These are phyloP conservation scores for Botrytis fabae DNA, from an alignment of 2,329 filamentous ascomycete species.

Conservation along the genomic window DNA sequence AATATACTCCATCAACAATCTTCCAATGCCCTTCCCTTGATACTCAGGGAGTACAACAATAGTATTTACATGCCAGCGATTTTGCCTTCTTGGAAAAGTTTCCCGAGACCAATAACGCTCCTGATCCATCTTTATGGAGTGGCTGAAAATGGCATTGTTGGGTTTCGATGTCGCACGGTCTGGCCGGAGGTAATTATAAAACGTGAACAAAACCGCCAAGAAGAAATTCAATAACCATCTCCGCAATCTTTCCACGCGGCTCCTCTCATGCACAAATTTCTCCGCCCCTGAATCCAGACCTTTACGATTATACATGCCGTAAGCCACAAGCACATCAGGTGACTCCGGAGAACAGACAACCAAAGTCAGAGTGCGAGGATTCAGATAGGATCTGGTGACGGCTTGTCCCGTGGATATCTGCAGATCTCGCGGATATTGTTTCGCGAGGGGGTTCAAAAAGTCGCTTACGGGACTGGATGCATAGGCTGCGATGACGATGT, in stretches of 20 bases:
- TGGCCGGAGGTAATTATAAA: constrained; percentile 26
- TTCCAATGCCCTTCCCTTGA: constrained; percentile 35
- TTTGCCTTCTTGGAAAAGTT: constrained; percentile 28
- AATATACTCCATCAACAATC: constrained; percentile 29
- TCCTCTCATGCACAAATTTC: background rate
- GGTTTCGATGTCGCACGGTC: constrained; percentile 27
- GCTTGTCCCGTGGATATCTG: constrained; percentile 22
- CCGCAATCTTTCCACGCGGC: background rate
- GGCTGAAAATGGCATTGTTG: constrained; percentile 16
- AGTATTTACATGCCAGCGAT: constrained; percentile 32
- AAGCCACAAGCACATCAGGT: constrained; percentile 26
- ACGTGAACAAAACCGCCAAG: constrained; percentile 20
- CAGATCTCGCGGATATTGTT: constrained; percentile 24
- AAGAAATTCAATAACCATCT: constrained; percentile 24
- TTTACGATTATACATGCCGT: constrained; percentile 28
- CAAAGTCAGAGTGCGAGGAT: constrained; percentile 22
- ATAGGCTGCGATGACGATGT: constrained; percentile 26
- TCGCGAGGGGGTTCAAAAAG: constrained; percentile 27
- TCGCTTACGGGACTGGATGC: constrained; percentile 20
- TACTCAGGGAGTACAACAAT: constrained; percentile 31
- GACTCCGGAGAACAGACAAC: constrained; percentile 28
- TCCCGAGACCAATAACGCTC: constrained; percentile 32
- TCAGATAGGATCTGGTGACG: constrained; percentile 21
- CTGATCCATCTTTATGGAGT: constrained; percentile 23
- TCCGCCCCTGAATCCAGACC: constrained; percentile 31